Percentiles rank a stretch among this genome's conserved stretches.
These are phyloP conservation scores for Lentinula boryana DNA, from an alignment of 768 basidiomycete species.

Conservation along the genomic window DNA sequence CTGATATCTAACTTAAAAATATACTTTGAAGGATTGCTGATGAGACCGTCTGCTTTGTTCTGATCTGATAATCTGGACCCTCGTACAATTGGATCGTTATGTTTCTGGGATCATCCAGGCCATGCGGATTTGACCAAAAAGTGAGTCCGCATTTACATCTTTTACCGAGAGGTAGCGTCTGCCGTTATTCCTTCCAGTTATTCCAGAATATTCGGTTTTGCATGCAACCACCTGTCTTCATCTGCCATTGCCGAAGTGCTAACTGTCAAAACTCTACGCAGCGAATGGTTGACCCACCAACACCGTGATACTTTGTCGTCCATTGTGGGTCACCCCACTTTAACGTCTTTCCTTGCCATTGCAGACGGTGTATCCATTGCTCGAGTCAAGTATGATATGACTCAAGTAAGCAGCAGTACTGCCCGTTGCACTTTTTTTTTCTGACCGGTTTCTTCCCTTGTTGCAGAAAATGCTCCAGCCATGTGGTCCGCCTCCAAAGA, in stretches of 20 bases:
- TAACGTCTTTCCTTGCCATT: slow-evolving; percentile 83
- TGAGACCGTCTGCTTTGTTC: neutral
- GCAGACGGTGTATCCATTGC: slow-evolving; percentile 94
- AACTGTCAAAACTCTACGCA: slow-evolving; percentile 23
- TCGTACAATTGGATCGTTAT: neutral
- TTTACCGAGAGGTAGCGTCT: neutral
- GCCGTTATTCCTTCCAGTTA: neutral
- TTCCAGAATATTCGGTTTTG: neutral
- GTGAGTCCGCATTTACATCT: slow-evolving; percentile 42
- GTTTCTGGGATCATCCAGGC: slow-evolving; percentile 38
- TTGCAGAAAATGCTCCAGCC: slow-evolving; percentile 88
- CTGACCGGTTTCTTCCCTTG: slow-evolving; percentile 36
- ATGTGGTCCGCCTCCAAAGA: slow-evolving; percentile 86
- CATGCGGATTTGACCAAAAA: slow-evolving; percentile 97
- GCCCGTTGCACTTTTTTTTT: slow-evolving; percentile 18
- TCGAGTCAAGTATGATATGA: slow-evolving; percentile 88
- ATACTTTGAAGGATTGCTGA: neutral
- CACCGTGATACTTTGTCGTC: slow-evolving; percentile 94
- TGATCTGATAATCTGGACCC: neutral
- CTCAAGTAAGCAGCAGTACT: slow-evolving; percentile 57
- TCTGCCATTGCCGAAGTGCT: neutral
- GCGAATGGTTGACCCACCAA: slow-evolving; percentile 97
- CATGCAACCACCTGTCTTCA: neutral
- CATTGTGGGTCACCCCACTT: slow-evolving; percentile 84
- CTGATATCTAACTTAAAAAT: neutral